Percentiles rank a stretch among this genome's conserved stretches.
Conservation (phyloP, 306 rosid species). For the Rosa persica region DNA sequence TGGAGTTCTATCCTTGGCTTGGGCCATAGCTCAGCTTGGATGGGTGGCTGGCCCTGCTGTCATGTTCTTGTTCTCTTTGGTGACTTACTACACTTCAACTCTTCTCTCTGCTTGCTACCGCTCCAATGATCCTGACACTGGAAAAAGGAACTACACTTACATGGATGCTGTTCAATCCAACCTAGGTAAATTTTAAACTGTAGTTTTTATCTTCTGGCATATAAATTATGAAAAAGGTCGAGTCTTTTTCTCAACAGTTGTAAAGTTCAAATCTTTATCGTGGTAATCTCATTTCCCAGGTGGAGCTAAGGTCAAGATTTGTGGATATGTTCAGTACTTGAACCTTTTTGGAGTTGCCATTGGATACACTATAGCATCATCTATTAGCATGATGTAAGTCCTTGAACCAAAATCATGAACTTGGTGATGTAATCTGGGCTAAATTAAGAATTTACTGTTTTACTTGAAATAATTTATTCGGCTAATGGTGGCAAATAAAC, state of each 20-base stretch:
- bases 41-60: slow-evolving; percentile 67
- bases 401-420: background rate
- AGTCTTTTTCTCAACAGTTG: background rate
- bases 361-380: slow-evolving; percentile 71
- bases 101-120: slow-evolving; percentile 72
- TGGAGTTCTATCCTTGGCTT: slow-evolving; percentile 74
- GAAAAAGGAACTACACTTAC: slow-evolving; percentile 75
- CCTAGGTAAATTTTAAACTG: slow-evolving; percentile 43
- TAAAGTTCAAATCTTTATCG: background rate
- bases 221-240: background rate
- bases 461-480: background rate
- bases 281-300: slow-evolving; percentile 34
- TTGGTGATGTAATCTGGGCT: background rate
- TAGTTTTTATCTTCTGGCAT: background rate
- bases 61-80: slow-evolving; percentile 52
- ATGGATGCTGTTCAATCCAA: slow-evolving; percentile 55
- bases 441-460: background rate
- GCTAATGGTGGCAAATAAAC: slow-evolving; percentile 24
- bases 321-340: slow-evolving; percentile 67
- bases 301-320: slow-evolving; percentile 52
- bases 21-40: slow-evolving; percentile 84
- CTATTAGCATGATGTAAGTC: slow-evolving; percentile 64
- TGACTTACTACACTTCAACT: slow-evolving; percentile 61
- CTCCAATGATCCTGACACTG: slow-evolving; percentile 40
- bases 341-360: slow-evolving; percentile 63